A percentile compares a stretch with the other conserved stretches of the same genome.
Evolutionary conservation across 306 rosid species (phyloP).

Genomic region (Pueraria montana): DNA sequence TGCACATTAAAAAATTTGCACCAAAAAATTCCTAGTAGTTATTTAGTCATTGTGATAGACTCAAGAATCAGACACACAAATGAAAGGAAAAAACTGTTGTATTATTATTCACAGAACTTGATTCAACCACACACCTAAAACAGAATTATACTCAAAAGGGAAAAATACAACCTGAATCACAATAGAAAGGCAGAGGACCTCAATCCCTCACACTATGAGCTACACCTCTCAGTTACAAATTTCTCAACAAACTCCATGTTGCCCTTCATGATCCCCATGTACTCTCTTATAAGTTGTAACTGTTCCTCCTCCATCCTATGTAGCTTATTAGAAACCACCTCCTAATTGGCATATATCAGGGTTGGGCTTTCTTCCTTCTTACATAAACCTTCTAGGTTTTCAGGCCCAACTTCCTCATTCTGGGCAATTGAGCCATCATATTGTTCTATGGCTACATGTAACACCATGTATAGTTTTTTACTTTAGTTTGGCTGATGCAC

Average conservation of each 20-base stretch:
- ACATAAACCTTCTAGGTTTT: background rate
- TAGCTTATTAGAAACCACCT: background rate
- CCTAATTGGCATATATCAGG: background rate
- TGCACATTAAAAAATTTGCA: constrained; percentile 6
- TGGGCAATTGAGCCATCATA: background rate
- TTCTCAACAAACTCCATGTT: background rate
- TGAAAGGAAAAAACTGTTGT: background rate
- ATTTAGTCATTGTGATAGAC: background rate
- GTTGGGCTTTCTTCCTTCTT: background rate
- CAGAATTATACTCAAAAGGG: background rate
- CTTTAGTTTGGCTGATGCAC: constrained; percentile 3
- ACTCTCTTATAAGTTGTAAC: background rate
- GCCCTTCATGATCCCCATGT: background rate
- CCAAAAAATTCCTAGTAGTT: constrained; percentile 13
- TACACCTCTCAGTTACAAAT: background rate
- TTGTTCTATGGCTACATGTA: constrained; percentile 17
- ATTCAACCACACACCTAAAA: background rate
- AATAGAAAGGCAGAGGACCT: background rate
- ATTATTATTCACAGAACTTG: background rate
- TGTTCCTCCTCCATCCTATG: background rate
- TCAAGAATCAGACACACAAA: background rate
- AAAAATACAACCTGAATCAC: background rate
- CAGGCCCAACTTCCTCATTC: background rate
- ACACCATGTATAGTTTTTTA: background rate
- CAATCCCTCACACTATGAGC: background rate